These are phyloP conservation scores for Mycena crocata DNA, from an alignment of 768 basidiomycete genomes.

Conservation along the genomic window DNA sequence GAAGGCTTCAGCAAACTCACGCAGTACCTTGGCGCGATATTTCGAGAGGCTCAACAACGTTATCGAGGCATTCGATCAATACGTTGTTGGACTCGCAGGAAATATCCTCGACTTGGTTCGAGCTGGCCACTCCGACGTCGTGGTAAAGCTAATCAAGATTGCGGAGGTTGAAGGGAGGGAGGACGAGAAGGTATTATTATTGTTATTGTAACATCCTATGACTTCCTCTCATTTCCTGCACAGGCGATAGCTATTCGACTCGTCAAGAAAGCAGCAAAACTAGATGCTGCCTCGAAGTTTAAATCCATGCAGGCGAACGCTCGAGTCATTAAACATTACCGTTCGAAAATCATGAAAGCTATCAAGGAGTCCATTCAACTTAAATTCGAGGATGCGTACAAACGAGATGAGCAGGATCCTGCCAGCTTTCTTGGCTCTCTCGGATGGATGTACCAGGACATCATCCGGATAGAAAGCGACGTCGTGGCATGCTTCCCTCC, in stretches of 20 bases:
- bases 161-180: slow-evolving; percentile 92
- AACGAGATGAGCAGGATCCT: slow-evolving; percentile 71
- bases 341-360: slow-evolving; percentile 85
- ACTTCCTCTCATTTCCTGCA: slow-evolving; percentile 4
- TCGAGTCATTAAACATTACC: slow-evolving; percentile 94
- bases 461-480: slow-evolving; percentile 91
- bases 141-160: slow-evolving; percentile 93
- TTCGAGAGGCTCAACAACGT: slow-evolving; percentile 89
- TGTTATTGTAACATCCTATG: neutral
- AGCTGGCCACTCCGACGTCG: slow-evolving; percentile 83
- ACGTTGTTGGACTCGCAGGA: slow-evolving; percentile 80
- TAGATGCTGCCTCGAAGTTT: slow-evolving; percentile 94
- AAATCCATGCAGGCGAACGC: slow-evolving; percentile 94
- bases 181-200: slow-evolving; percentile 84
- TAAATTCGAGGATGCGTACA: slow-evolving; percentile 76
- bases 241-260: slow-evolving; percentile 95
- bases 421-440: slow-evolving; percentile 81
- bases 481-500: slow-evolving; percentile 92
- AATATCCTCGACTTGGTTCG: slow-evolving; percentile 85
- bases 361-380: slow-evolving; percentile 82
- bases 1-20: slow-evolving; percentile 74
- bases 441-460: slow-evolving; percentile 94
- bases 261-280: slow-evolving; percentile 92
- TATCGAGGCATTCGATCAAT: slow-evolving; percentile 86
- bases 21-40: slow-evolving; percentile 76